Conservation (phyloP, 2,329 filamentous ascomycete genomes). For the Hypoxylon sp. region DNA sequence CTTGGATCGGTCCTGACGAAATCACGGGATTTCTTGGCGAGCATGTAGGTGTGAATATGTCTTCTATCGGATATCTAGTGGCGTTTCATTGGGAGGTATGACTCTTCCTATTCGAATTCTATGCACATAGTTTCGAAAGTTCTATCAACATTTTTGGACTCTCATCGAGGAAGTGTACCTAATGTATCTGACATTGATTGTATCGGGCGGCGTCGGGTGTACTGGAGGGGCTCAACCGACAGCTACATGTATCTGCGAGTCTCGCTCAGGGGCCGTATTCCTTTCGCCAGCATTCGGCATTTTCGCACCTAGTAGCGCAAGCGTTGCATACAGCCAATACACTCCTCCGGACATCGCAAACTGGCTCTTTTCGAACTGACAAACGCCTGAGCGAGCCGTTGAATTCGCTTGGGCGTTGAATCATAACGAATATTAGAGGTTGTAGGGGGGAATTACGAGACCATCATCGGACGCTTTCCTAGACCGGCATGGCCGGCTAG, state of each 20-base stretch:
- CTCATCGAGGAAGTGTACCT: no score
- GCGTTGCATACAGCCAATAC: constrained; percentile 15
- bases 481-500: constrained; percentile 16
- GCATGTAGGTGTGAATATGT: constrained; percentile 19
- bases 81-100: constrained; percentile 17
- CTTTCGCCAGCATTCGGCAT: background rate
- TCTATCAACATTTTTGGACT: background rate
- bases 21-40: background rate
- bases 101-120: constrained; percentile 1
- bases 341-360: constrained; percentile 3
- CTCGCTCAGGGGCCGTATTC: constrained; percentile 5
- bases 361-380: constrained; percentile 1
- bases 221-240: background rate
- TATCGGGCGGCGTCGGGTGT: background rate
- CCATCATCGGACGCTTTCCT: constrained; percentile 21
- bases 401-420: constrained; percentile 1
- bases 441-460: constrained; percentile 13
- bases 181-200: constrained; percentile 1
- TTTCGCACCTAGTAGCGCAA: constrained; percentile 1
- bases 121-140: no score
- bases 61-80: constrained; percentile 20
- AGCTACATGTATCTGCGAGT: constrained; percentile 12
- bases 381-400: background rate
- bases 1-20: background rate
- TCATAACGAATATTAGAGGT: constrained; percentile 9